phyloP scores from a whole-genome alignment of 2,329 filamentous ascomycete genomes.

The Fusarium staphyleae region DNA sequence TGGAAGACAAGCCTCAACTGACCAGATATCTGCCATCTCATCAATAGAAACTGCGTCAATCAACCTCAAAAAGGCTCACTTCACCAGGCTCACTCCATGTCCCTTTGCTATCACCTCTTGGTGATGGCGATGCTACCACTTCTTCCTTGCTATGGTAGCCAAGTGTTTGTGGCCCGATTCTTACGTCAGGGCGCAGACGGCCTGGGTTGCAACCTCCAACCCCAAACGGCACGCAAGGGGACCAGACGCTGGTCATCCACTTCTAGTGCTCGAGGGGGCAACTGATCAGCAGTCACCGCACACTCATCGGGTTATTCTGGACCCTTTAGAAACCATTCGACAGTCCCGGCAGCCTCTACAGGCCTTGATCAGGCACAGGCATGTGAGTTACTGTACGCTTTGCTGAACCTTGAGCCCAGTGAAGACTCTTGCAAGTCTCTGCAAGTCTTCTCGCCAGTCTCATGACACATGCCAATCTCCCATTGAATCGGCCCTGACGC shows the following conservation, averaged over 20 bases:
- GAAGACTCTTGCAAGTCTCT: neutral
- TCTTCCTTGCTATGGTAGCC: neutral
- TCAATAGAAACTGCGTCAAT: neutral
- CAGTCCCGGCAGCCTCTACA: neutral
- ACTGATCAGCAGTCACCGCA: conserved; percentile 21
- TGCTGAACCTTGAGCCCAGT: neutral
- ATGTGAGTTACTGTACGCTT: neutral
- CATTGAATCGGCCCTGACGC: neutral
- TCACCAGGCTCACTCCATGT: neutral
- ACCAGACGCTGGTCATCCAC: conserved; percentile 4
- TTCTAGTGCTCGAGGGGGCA: conserved; percentile 10
- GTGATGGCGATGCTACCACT: neutral
- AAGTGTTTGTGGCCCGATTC: conserved; percentile 12
- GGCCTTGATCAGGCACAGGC: neutral
- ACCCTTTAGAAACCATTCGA: neutral
- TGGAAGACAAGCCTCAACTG: too few relatives aligned
- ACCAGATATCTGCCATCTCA: neutral
- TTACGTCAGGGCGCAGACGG: conserved; percentile 12
- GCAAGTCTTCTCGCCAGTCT: neutral
- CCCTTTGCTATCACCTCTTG: neutral
- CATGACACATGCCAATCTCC: conserved; percentile 17
- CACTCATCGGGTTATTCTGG: conserved; percentile 5
- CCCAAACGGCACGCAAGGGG: neutral
- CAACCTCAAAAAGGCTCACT: neutral
- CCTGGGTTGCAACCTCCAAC: neutral